Base-by-base conservation (phyloP, 306 rosid species). In the Heteromeles arbutifolia region DNA sequence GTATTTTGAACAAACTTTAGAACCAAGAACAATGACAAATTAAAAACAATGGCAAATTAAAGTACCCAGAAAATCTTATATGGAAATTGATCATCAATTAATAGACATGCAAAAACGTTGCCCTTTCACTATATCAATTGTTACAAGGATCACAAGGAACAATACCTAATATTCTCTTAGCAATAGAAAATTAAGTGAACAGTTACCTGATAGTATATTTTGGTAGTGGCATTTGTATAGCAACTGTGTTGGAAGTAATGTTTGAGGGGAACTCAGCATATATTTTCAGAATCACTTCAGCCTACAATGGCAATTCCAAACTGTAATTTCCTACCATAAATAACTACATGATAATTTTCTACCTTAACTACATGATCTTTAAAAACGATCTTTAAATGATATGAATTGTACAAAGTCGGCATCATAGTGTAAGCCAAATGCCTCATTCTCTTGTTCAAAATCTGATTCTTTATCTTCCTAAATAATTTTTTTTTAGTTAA, bases 161-260 rank as follows among this genome's bases (percentile, higher is more conserved):
- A 77, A 72, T 25, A 87, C 82, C 88, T 82, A 78, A 79, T 39
- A 73, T 66, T 74, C 18, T 37, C 12, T 39, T 37, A 48, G 18
- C 29, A 37, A 28, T 1, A 13, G 39, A 26, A n/a, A 22, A 37
- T 19, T 22, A 64, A 70, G 63, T 13, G 34, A 24, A 22, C 54
- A 25, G 14, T 66, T 70, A 82, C 85, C 85, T 82, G 76, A 41
- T 82, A 77, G 97, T 90, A 78, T 67, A 85, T 19, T 82, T 90
- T 53, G 97, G 93, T 54, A 92, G 88, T 37, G 96, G 93, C 97
- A 92, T 88, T 87, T 85, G 89, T 68, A 90, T 84, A 75, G 84
- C 75, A 79, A 92, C 77, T 64, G 96, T 87, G 82, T 92, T 90
- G 73, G 96, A 91, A 52, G 97, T 84, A 77, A 90, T 62, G 83